Percentiles rank a stretch among this genome's conserved stretches.
phyloP scores from a whole-genome alignment of 2,329 filamentous ascomycete species.

The Fusarium chlamydosporum region DNA sequence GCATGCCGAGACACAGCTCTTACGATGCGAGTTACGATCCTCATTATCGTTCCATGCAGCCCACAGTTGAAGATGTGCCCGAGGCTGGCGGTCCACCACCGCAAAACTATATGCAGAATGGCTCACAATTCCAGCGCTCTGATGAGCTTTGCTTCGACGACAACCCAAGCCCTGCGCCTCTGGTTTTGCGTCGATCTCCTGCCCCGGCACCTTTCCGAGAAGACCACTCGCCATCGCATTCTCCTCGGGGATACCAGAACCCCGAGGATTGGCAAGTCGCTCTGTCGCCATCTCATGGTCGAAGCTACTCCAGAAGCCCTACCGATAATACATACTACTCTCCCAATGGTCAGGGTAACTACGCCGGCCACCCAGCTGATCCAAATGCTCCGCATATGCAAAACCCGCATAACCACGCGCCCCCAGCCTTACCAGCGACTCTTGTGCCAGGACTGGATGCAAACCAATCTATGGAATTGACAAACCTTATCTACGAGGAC shows the following conservation, averaged over 20 bases:
- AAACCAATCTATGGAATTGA: conserved; percentile 67
- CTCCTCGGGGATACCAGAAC: conserved; percentile 41
- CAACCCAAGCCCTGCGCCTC: conserved; percentile 60
- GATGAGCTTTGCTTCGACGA: conserved; percentile 60
- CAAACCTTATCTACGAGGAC: conserved; percentile 70
- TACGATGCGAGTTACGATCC: conserved; percentile 64
- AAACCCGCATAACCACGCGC: conserved; percentile 56
- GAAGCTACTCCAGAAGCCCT: conserved; percentile 56
- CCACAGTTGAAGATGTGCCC: conserved; percentile 74
- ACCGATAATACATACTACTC: conserved; percentile 51
- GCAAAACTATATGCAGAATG: conserved; percentile 49
- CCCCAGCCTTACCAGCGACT: conserved; percentile 68
- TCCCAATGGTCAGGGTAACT: conserved; percentile 53
- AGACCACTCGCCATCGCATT: conserved; percentile 47
- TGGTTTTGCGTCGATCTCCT: conserved; percentile 58
- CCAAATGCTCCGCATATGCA: conserved; percentile 55
- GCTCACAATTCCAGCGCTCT: conserved; percentile 45
- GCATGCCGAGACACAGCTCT: conserved; percentile 63
- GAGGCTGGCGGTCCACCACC: conserved; percentile 60
- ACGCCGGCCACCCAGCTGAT: conserved; percentile 55
- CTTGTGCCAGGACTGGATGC: conserved; percentile 74
- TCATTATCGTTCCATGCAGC: conserved; percentile 69
- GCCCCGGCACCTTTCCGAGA: conserved; percentile 44
- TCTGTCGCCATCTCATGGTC: conserved; percentile 53
- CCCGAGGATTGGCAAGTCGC: conserved; percentile 48